A percentile compares a stretch with the other conserved stretches of the same genome.
Conservation (phyloP, 106 monocot genomes). For the Apostasia shenzhenica region DNA sequence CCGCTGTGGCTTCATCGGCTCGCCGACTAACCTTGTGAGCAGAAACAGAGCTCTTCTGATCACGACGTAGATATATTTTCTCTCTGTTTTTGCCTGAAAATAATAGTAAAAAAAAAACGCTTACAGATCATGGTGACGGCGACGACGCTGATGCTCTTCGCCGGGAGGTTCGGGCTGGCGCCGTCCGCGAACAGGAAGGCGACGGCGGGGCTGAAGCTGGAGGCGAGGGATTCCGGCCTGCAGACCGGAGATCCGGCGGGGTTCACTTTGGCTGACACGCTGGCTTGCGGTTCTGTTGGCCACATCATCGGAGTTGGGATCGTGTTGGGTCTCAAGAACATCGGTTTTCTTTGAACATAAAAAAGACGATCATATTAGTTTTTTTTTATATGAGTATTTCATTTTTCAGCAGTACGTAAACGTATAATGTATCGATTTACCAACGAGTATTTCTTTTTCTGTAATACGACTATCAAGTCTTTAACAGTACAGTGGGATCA, state of each 20-base stretch:
- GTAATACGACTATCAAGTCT: too few species aligned
- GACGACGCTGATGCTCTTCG: slow-evolving; percentile 85
- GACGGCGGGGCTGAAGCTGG: slow-evolving; percentile 91
- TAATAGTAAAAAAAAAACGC: background rate
- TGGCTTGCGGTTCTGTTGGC: slow-evolving; percentile 80
- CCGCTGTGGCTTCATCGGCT: slow-evolving; percentile 84
- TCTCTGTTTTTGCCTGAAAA: background rate
- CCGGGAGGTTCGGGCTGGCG: slow-evolving; percentile 83
- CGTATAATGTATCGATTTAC: too few species aligned
- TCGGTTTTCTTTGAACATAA: slow-evolving; percentile 37
- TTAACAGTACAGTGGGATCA: too few species aligned
- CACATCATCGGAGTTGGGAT: slow-evolving; percentile 86
- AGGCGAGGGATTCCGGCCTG: slow-evolving; percentile 81
- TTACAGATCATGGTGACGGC: slow-evolving; percentile 82
- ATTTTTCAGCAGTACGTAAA: too few species aligned
- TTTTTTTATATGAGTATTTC: background rate
- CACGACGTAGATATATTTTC: too few species aligned
- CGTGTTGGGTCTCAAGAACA: slow-evolving; percentile 82
- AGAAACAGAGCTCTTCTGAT: background rate
- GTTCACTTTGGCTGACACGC: slow-evolving; percentile 93
- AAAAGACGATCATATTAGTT: background rate
- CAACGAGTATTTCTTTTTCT: too few species aligned
- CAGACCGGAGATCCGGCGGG: slow-evolving; percentile 97
- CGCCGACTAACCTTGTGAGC: slow-evolving; percentile 79
- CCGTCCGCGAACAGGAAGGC: slow-evolving; percentile 92